Evolutionary conservation across 2,329 filamentous ascomycete species (phyloP).

Genomic region (Rutstroemia sp.): DNA sequence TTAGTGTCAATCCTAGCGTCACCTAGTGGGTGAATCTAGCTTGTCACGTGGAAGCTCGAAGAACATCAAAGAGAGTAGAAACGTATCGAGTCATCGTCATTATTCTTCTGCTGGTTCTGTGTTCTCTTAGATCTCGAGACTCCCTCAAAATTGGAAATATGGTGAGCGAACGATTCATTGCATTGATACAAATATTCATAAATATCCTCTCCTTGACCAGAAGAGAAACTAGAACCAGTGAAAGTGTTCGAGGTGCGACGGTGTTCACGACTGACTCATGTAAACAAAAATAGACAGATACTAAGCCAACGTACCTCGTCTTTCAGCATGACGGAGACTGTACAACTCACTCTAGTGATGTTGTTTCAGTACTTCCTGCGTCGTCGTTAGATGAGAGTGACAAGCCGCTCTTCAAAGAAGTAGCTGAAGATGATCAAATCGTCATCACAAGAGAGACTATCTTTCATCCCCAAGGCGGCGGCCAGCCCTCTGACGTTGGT

Average conservation of each 20-base stretch:
- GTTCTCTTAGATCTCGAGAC: too few species aligned
- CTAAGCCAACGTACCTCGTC: constrained; percentile 7
- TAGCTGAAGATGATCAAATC: constrained; percentile 43
- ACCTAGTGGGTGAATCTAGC: too few species aligned
- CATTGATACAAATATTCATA: neutral
- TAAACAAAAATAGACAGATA: neutral
- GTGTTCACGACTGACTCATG: neutral
- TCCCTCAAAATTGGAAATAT: neutral
- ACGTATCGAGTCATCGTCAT: too few species aligned
- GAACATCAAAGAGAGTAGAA: too few species aligned
- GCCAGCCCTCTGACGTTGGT: constrained; percentile 63
- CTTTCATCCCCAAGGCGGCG: constrained; percentile 69
- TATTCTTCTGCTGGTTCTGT: too few species aligned
- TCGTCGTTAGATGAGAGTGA: constrained; percentile 16
- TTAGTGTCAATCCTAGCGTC: too few species aligned
- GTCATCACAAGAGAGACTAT: constrained; percentile 59
- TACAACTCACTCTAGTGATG: constrained; percentile 7
- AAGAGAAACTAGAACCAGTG: neutral
- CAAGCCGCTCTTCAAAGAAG: constrained; percentile 49
- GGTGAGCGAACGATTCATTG: neutral
- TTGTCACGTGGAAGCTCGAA: too few species aligned
- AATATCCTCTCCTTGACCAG: neutral
- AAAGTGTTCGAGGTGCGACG: neutral
- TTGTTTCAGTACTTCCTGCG: constrained; percentile 15
- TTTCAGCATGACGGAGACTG: constrained; percentile 16